These are phyloP conservation scores for Phyllachora maydis DNA, from an alignment of 2,329 filamentous ascomycete genomes.

Conservation along the genomic window DNA sequence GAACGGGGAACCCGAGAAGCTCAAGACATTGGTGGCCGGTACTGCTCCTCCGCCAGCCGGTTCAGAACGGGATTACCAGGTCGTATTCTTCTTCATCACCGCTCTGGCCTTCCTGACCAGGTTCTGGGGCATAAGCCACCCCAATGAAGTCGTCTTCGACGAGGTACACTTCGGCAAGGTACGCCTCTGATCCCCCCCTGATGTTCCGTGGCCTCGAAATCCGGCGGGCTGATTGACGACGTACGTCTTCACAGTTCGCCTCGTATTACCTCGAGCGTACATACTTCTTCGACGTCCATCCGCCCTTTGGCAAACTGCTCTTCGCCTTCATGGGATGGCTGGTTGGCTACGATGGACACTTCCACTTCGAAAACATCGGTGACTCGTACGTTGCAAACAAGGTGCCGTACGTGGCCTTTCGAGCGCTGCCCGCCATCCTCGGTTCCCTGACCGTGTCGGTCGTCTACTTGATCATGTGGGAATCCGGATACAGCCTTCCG, in stretches of 20 bases:
- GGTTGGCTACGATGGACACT: slow-evolving; percentile 89
- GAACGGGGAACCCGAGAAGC: slow-evolving; percentile 28
- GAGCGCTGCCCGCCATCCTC: slow-evolving; percentile 77
- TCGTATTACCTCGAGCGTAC: slow-evolving; percentile 83
- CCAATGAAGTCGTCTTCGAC: slow-evolving; percentile 93
- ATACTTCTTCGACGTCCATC: slow-evolving; percentile 99
- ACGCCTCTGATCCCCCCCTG: slow-evolving; percentile 10
- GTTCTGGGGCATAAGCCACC: slow-evolving; percentile 92
- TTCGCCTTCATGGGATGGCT: slow-evolving; percentile 96
- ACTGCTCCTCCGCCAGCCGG: slow-evolving; percentile 15
- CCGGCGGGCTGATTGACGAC: slow-evolving; percentile 3
- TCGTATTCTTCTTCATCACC: slow-evolving; percentile 60
- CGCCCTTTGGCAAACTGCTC: slow-evolving; percentile 92
- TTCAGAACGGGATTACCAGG: slow-evolving; percentile 68
- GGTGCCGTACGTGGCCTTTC: slow-evolving; percentile 91
- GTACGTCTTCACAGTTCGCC: slow-evolving; percentile 31
- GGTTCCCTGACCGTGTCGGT: slow-evolving; percentile 88
- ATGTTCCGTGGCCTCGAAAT: slow-evolving; percentile 1
- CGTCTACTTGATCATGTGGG: slow-evolving; percentile 97
- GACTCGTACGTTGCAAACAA: slow-evolving; percentile 96
- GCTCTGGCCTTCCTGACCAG: slow-evolving; percentile 71
- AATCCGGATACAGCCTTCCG: slow-evolving; percentile 90
- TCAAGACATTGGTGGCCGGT: slow-evolving; percentile 20
- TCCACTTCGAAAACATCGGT: slow-evolving; percentile 97
- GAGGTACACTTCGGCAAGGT: slow-evolving; percentile 99